phyloP scores from a whole-genome alignment of 139 green algal genomes.

The Coelastrella sp. region DNA sequence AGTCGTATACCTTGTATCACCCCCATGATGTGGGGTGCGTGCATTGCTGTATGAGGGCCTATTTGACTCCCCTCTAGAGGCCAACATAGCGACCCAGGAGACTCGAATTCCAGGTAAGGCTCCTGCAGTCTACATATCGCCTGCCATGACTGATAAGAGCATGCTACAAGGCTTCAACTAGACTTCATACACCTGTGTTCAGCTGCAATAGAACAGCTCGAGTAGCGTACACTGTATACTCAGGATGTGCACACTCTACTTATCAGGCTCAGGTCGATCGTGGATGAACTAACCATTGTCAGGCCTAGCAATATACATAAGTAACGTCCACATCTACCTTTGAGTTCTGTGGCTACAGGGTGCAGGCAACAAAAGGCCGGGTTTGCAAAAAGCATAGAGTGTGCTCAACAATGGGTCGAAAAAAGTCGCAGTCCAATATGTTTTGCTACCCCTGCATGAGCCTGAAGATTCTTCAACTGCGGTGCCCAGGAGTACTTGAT shows the following conservation, averaged over 20 bases:
- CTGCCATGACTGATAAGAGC: not conserved
- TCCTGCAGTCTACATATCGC: not conserved
- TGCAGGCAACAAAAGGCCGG: not conserved
- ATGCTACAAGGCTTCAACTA: not conserved
- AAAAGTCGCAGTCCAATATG: not conserved
- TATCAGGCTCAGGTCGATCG: not conserved
- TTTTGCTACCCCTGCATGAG: no score
- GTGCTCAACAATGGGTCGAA: not conserved
- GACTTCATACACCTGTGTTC: no score
- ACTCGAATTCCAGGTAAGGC: not conserved
- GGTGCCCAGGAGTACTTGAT: not conserved
- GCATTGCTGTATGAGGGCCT: constrained; percentile 4
- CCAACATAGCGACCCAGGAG: constrained; percentile 11
- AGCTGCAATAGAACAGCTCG: no score
- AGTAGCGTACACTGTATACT: not conserved
- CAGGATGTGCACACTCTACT: not conserved
- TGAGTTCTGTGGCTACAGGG: not conserved
- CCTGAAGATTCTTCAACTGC: no score
- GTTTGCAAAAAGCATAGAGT: not conserved
- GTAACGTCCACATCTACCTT: no score
- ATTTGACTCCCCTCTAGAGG: not conserved
- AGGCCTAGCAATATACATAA: not conserved
- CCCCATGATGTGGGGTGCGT: constrained; percentile 21
- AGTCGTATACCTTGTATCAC: constrained; percentile 20
- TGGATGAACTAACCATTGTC: not conserved